Evolutionary conservation across 2,329 filamentous ascomycete genomes (phyloP).

Genomic region (Dendrostoma leiphaemia): DNA sequence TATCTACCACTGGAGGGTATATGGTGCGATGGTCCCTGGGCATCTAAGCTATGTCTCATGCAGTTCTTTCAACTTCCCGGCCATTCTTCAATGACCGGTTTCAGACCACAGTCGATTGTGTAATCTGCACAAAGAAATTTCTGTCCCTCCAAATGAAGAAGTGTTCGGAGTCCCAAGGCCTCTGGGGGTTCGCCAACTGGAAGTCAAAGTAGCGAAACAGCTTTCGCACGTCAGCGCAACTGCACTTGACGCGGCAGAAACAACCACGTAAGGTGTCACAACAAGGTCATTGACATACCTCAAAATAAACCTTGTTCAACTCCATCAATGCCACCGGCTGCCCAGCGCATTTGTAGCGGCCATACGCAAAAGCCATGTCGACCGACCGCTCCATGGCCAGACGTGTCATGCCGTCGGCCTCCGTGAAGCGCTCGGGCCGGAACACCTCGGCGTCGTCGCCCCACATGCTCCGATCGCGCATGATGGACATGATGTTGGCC

Average conservation of each 20-base stretch:
- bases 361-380: slow-evolving; percentile 39
- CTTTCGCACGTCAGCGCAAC: too few species aligned
- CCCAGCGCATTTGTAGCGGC: slow-evolving; percentile 39
- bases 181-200: slow-evolving; percentile 4
- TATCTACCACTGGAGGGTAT: too few species aligned
- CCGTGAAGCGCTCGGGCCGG: slow-evolving; percentile 58
- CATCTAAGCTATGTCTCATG: too few species aligned
- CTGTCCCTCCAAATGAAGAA: slow-evolving; percentile 2
- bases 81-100: too few species aligned
- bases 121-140: slow-evolving; percentile 1
- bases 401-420: slow-evolving; percentile 35
- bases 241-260: too few species aligned
- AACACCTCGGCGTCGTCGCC: slow-evolving; percentile 58
- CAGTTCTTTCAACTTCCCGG: too few species aligned
- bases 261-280: too few species aligned
- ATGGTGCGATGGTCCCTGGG: too few species aligned
- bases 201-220: slow-evolving; percentile 17
- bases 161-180: slow-evolving; percentile 1
- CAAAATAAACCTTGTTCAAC: slow-evolving; percentile 39
- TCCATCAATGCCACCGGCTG: slow-evolving; percentile 42
- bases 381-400: slow-evolving; percentile 30
- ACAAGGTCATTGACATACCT: too few species aligned
- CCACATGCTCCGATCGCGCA: slow-evolving; percentile 11
- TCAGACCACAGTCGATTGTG: too few species aligned
- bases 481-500: slow-evolving; percentile 16